phyloP scores from a whole-genome alignment of 139 green algal genomes.

The Helicosporidium sp. region DNA sequence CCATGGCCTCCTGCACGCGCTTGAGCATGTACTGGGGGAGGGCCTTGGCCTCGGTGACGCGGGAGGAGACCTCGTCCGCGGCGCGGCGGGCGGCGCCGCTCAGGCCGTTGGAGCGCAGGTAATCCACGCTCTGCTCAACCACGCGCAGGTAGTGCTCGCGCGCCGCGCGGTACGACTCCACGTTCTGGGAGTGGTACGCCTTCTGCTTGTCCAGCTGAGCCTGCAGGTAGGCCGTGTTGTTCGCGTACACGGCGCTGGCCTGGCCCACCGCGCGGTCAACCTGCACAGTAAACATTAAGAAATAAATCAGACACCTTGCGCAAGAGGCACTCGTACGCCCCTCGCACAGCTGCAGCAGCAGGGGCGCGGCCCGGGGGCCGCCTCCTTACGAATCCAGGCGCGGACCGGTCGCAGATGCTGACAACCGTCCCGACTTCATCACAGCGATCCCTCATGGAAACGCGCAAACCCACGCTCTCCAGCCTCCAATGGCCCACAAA shows the following conservation, averaged over 20 bases:
- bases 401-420: too few relatives aligned
- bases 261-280: constrained; percentile 14
- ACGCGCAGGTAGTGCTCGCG: constrained; percentile 27
- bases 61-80: constrained; percentile 16
- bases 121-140: constrained; percentile 23
- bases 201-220: constrained; percentile 14
- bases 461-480: too few relatives aligned
- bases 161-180: constrained; percentile 18
- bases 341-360: not conserved
- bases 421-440: too few relatives aligned
- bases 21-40: constrained; percentile 6
- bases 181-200: constrained; percentile 19
- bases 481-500: too few relatives aligned
- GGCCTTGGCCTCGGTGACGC: constrained; percentile 22
- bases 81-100: constrained; percentile 13
- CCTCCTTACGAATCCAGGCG: too few relatives aligned
- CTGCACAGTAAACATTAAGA: constrained; percentile 7
- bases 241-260: constrained; percentile 11
- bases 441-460: too few relatives aligned
- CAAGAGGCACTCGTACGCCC: not conserved
- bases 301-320: not conserved
- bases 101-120: constrained; percentile 20
- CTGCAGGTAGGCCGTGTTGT: constrained; percentile 9
- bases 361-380: too few relatives aligned
- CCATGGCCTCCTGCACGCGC: constrained; percentile 16